Evolutionary conservation across 495 filamentous ascomycete species (phyloP), one percentile per base, ranked within the genome.

Genomic region (Margaritispora aquatica): DNA sequence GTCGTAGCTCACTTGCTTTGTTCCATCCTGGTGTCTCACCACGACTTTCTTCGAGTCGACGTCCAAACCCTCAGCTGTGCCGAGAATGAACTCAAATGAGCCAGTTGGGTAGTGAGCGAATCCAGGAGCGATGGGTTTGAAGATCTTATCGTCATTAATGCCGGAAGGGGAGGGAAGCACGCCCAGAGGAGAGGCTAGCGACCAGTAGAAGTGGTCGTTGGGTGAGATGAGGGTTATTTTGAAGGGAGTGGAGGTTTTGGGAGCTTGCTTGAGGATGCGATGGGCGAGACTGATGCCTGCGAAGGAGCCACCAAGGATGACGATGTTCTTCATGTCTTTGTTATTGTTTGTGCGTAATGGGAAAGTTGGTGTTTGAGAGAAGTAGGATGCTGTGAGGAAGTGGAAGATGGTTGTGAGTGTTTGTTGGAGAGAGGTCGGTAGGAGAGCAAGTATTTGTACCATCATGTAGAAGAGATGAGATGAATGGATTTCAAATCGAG

Each of bases 51-150:
- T 54, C 7, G 11, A 15, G 2, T 36, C 52, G 1, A 54, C 27
- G 24, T 54, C 31, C 2, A 54, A 17, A 23, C 26, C 22, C n/a
- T 54, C 21, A n/a, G 52, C 52, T 21, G 52, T 21, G 23, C 52
- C 52, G 1, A 41, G 20, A 1, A 54, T 23, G 9, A 54, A 38
- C n/a, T 81, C 80, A 64, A 86, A 84, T 51, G 68, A 63, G 0
- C 70, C 65, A 0, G 66, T 24, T 0, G 77, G 66, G 62, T 85
- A 83, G 21, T 76, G 64, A 20, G 71, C 66, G 66, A 88, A 87
- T 8, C 63, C 68, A 3, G 74, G 70, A 9, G 71, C 71, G 55
- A 72, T 66, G 2, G 69, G 62, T 1, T 62, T 44, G 61, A 75
- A 72, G 36, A 61, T 55, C 44, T 70, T 67, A 20, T 63, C 61